These are phyloP conservation scores for Chamaenerion angustifolium DNA, from an alignment of 345 rosid genomes.

Conservation along the genomic window DNA sequence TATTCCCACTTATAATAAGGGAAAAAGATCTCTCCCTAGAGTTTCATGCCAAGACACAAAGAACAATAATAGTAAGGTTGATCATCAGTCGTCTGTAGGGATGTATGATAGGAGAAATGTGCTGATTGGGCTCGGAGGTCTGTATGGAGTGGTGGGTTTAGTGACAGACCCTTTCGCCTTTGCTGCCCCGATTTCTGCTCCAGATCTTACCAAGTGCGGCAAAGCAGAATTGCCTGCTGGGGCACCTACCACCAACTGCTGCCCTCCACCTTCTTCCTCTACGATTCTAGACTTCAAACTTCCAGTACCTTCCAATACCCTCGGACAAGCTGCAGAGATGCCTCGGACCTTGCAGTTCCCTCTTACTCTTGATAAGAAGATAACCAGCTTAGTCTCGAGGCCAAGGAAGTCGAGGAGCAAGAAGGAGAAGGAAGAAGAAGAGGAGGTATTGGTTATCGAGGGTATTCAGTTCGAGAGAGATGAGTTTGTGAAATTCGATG, in stretches of 20 bases:
- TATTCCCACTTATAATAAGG: neutral
- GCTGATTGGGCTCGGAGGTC: conserved; percentile 42
- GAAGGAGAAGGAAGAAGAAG: conserved; percentile 43
- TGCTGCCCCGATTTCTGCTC: conserved; percentile 27
- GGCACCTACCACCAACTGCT: conserved; percentile 23
- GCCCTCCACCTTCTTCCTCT: conserved; percentile 34
- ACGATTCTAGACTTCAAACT: conserved; percentile 29
- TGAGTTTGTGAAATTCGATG: conserved; percentile 30
- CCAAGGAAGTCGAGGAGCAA: conserved; percentile 33
- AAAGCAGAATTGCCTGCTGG: conserved; percentile 25
- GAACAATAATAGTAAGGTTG: too few relatives aligned
- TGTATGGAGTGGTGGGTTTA: conserved; percentile 24
- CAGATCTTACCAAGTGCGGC: conserved; percentile 28
- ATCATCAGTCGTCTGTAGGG: too few relatives aligned
- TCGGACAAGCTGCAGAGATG: conserved; percentile 19
- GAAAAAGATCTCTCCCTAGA: neutral
- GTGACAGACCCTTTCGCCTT: conserved; percentile 17
- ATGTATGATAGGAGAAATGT: conserved; percentile 41
- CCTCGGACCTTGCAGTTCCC: conserved; percentile 17
- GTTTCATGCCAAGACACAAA: conserved; percentile 7
- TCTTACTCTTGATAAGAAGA: conserved; percentile 14
- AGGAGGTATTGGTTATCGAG: conserved; percentile 34
- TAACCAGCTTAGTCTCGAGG: conserved; percentile 23
- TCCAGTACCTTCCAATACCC: conserved; percentile 11
- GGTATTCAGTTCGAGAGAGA: conserved; percentile 29